Evolutionary conservation across 352 stramenopile genomes (phyloP), one percentile per base, ranked within the genome.

Genomic region (Pythium sukuiense): DNA sequence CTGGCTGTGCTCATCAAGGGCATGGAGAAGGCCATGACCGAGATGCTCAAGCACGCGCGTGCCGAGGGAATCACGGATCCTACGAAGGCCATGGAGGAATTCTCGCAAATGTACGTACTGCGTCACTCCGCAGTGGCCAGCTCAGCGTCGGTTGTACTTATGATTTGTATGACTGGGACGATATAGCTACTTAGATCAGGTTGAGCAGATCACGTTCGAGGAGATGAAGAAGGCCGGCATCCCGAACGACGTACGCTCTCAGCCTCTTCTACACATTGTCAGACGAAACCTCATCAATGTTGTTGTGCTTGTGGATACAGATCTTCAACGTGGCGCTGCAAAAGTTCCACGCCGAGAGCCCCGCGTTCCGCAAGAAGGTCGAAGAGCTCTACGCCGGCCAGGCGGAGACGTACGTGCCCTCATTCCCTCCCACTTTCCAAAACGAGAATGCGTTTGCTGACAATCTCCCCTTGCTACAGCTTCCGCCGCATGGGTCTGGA

Each of bases 11-110:
- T 95, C 50, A 79, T 91, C 43, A 78, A 80, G 57, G 81, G 75
- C 35, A 93, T 93, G 83, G 84, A 91, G 67, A 76, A 77, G 54
- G 87, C 87, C n/a, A 90, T 93, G 82, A 62, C 65, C 27, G 85
- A 92, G 46, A 91, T 89, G 79, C 77, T 95, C 59, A 60, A 65
- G 6, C 82, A 95, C 52, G 87, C 87, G 20, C 74, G 77, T 45
- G 65, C 71, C 37, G 83, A 93, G 32, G 87, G 87, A 18, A 92
- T 95, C 55, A 89, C 77, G 48, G 82, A 95, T 63, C 74, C 72
- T 2, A 56, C 61, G 48, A 81, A 87, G 54, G 85, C 84, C 20
- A 88, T 93, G 82, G 76, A 90, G 41, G 85, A 91, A 57, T 93
- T 90, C 68, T 81, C 90, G 75, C 66, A 80, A 67, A 62, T 93